phyloP scores from a whole-genome alignment of 768 basidiomycete genomes.

The Kwoniella shandongensis region DNA sequence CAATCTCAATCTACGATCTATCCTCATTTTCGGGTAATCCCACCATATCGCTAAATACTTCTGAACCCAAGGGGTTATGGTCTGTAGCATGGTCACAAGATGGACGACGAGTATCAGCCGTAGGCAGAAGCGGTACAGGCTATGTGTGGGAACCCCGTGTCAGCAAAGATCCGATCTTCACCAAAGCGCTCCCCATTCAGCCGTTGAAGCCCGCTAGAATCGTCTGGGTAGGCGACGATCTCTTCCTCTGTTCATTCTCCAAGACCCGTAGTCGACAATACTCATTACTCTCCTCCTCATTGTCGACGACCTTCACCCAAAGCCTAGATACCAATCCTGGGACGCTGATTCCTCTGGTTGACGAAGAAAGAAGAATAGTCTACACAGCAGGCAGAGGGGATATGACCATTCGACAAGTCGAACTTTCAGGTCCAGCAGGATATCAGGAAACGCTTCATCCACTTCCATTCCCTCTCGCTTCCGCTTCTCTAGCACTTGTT shows the following conservation, averaged over 20 bases:
- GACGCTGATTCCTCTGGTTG: slow-evolving; percentile 46
- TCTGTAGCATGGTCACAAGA: slow-evolving; percentile 29
- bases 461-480: slow-evolving; percentile 36
- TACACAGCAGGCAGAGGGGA: slow-evolving; percentile 53
- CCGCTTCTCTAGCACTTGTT: slow-evolving; percentile 41
- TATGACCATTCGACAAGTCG: slow-evolving; percentile 52
- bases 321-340: slow-evolving; percentile 51
- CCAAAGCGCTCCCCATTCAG: slow-evolving; percentile 27
- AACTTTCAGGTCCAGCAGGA: slow-evolving; percentile 39
- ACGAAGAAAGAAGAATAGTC: slow-evolving; percentile 48
- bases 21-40: slow-evolving; percentile 9
- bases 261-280: slow-evolving; percentile 51
- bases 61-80: slow-evolving; percentile 42
- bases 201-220: slow-evolving; percentile 37
- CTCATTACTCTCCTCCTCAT: slow-evolving; percentile 32
- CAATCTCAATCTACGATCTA: slow-evolving; percentile 34
- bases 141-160: slow-evolving; percentile 35
- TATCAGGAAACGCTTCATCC: slow-evolving; percentile 47
- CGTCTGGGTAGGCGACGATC: slow-evolving; percentile 31
- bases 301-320: slow-evolving; percentile 31
- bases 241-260: slow-evolving; percentile 38
- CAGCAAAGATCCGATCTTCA: slow-evolving; percentile 10
- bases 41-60: slow-evolving; percentile 16
- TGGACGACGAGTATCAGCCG: slow-evolving; percentile 28
- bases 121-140: slow-evolving; percentile 29